Base-by-base conservation (phyloP, 495 filamentous ascomycete species). In the Lasiosphaeria miniovina region DNA sequence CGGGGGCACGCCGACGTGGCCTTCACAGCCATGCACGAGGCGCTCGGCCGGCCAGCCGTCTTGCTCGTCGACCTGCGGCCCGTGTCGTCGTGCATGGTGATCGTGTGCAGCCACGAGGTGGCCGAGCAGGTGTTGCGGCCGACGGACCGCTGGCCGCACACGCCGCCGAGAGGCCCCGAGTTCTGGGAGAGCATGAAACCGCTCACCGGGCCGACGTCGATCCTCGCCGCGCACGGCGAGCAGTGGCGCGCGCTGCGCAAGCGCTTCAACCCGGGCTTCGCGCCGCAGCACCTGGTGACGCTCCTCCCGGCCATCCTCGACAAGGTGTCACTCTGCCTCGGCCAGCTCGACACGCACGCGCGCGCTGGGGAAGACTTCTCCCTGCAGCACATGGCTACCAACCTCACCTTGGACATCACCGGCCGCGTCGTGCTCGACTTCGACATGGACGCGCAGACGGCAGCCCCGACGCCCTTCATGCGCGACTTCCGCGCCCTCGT, bases 71-170 rank as follows among this genome's bases (percentile, higher is more conserved):
- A 77, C 50, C 54, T 72, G 6, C 61, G 73, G n/a, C 73, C 75
- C 0, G 46, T 69, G 0, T 46, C 49, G n/a, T 43, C 49, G 2
- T 54, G 59, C 4, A 50, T 77, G 35, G 46, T 76, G 10, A 49
- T 78, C 11, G 61, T 81, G 36, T 52, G 66, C 14, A 71, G 73
- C 58, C 71, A 80, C 36, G 70, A 74, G 4, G 46, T 79, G 6
- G 73, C 76, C 12, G 66, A 70, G 11, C 73, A 78, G 52, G 61
- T 78, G 1, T 62, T 68, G 0, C 66, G 61, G n/a, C n/a, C 64
- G 0, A 70, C 72, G 4, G 74, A 69, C 43, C 15, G 31, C 7
- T 74, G 69, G 38, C 71, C 68, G 1, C 74, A 71, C 46, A 73
- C 71, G 41, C 50, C 64, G 11, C 61, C 73, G 1, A 81, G 79